Percentiles rank a stretch among this genome's conserved stretches.
These are phyloP conservation scores for Termitomyces sp. DNA, from an alignment of 768 basidiomycete genomes.

Conservation along the genomic window DNA sequence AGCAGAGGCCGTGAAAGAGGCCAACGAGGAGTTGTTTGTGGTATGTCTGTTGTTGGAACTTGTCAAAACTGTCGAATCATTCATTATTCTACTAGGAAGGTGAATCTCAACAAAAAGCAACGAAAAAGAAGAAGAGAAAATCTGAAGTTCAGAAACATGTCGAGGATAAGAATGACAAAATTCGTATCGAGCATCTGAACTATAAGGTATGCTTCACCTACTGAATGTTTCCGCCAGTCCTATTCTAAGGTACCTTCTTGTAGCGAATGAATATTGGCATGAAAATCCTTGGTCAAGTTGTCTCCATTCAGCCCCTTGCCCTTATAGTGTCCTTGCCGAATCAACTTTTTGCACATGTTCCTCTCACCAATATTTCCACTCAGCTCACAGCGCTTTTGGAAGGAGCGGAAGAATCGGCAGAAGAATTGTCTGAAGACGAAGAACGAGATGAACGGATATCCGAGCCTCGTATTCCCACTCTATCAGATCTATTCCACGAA, in stretches of 20 bases:
- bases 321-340: conserved; percentile 93
- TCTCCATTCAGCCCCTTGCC: conserved; percentile 82
- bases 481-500: conserved; percentile 69
- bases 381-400: conserved; percentile 74
- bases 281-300: conserved; percentile 84
- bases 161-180: conserved; percentile 42
- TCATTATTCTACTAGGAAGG: conserved; percentile 28
- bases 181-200: conserved; percentile 87
- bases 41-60: conserved; percentile 29
- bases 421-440: conserved; percentile 40
- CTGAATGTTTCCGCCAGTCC: neutral
- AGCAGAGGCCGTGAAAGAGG: conserved; percentile 82
- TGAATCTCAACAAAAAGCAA: conserved; percentile 32
- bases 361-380: conserved; percentile 86
- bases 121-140: conserved; percentile 44
- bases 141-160: conserved; percentile 29
- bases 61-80: conserved; percentile 1
- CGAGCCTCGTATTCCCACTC: conserved; percentile 50
- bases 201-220: conserved; percentile 61
- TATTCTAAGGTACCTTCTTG: neutral
- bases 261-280: conserved; percentile 80
- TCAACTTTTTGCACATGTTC: conserved; percentile 89
- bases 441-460: conserved; percentile 37
- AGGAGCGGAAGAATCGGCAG: conserved; percentile 48
- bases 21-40: conserved; percentile 72